phyloP scores from a whole-genome alignment of 2,329 filamentous ascomycete genomes.

The Whalleya microplaca region DNA sequence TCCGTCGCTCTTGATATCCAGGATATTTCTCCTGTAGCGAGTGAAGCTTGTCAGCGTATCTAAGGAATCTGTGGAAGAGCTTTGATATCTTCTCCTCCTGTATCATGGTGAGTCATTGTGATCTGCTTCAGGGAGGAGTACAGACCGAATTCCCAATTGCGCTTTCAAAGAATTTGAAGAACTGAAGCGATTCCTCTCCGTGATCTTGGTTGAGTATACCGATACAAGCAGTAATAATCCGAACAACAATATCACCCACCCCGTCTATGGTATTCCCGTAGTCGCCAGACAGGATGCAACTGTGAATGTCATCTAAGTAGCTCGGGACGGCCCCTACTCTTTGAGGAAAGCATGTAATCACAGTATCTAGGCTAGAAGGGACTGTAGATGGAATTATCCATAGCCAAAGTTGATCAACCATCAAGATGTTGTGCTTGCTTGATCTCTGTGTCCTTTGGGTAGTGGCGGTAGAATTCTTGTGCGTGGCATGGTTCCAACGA shows the following conservation, averaged over 20 bases:
- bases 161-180: background rate
- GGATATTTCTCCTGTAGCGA: background rate
- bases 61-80: background rate
- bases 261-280: background rate
- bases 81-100: background rate
- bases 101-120: background rate
- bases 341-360: conserved; percentile 1
- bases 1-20: background rate
- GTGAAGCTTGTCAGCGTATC: background rate
- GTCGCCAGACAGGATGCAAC: background rate
- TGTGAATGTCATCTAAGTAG: background rate
- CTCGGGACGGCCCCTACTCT: background rate
- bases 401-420: conserved; percentile 2
- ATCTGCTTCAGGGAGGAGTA: background rate
- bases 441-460: background rate
- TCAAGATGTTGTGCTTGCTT: background rate
- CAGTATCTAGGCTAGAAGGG: background rate
- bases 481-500: background rate
- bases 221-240: background rate
- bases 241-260: background rate
- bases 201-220: background rate
- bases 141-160: background rate
- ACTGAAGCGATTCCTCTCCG: background rate
- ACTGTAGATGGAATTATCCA: background rate
- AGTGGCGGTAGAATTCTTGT: background rate